Percentiles rank a stretch among this genome's conserved stretches.
phyloP scores from a whole-genome alignment of 2,329 filamentous ascomycete species.

The Alternaria arborescens region DNA sequence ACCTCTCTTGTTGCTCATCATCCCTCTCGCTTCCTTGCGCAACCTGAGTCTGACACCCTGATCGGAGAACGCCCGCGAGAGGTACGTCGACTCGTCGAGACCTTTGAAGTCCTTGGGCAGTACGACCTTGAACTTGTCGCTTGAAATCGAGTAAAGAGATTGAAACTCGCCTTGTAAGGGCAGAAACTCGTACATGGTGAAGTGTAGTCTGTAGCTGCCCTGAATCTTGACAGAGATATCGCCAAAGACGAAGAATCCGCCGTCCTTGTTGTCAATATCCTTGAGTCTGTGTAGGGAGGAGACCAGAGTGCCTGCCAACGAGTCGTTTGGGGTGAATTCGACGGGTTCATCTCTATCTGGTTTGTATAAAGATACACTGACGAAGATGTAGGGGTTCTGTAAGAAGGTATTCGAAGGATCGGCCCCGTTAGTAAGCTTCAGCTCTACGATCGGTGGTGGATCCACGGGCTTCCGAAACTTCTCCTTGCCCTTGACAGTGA shows the following conservation, averaged over 20 bases:
- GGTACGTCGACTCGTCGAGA: slow-evolving; percentile 80
- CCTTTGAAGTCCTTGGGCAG: slow-evolving; percentile 77
- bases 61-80: slow-evolving; percentile 84
- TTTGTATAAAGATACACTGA: slow-evolving; percentile 65
- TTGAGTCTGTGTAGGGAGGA: slow-evolving; percentile 86
- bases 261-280: slow-evolving; percentile 77
- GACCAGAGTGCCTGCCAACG: slow-evolving; percentile 74
- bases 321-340: slow-evolving; percentile 50
- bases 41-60: slow-evolving; percentile 85
- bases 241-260: slow-evolving; percentile 89
- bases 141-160: slow-evolving; percentile 62
- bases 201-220: slow-evolving; percentile 76
- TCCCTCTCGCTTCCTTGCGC: slow-evolving; percentile 76
- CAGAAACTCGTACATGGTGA: slow-evolving; percentile 71
- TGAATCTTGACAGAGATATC: slow-evolving; percentile 81
- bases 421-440: slow-evolving; percentile 61
- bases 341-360: slow-evolving; percentile 57
- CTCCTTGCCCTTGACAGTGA: slow-evolving; percentile 73
- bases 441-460: slow-evolving; percentile 83
- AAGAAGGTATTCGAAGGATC: slow-evolving; percentile 70
- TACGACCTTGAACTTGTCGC: slow-evolving; percentile 71
- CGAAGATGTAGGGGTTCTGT: slow-evolving; percentile 71
- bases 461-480: slow-evolving; percentile 89
- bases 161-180: slow-evolving; percentile 53
- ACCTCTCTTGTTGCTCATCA: slow-evolving; percentile 39